Evolutionary conservation across 179 eudicot species (phyloP).

Genomic region (Spergularia azorica): DNA sequence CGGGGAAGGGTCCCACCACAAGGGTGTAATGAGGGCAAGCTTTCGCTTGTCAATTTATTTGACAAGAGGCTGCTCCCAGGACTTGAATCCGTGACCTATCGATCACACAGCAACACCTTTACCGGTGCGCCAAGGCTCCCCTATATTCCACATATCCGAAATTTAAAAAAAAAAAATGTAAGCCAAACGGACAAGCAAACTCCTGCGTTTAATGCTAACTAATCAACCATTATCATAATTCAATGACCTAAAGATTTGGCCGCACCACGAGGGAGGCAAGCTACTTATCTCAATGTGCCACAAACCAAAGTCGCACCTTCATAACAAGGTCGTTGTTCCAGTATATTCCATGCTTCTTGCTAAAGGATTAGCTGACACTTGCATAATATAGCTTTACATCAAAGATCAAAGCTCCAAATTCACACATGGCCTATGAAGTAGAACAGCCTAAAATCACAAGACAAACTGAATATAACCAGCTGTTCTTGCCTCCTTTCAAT

Average conservation of each 20-base stretch:
- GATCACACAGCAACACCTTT: no score
- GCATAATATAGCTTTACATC: no score
- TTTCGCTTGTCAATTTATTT: no score
- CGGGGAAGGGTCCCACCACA: no score
- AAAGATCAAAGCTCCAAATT: neutral
- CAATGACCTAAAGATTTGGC: conserved; percentile 2
- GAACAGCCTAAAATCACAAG: neutral
- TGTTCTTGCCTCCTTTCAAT: neutral
- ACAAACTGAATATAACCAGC: neutral
- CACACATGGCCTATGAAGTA: neutral
- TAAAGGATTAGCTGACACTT: neutral
- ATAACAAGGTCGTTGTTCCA: neutral
- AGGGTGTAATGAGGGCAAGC: no score
- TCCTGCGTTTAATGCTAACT: neutral
- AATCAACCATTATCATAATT: neutral
- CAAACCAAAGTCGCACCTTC: neutral
- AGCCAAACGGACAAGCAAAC: neutral
- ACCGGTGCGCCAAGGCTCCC: no score
- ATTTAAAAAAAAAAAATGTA: neutral
- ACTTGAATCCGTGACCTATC: no score
- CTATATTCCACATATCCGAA: no score
- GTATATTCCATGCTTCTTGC: neutral
- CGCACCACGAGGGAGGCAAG: neutral
- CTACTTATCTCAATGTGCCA: neutral
- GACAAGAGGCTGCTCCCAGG: no score